Evolutionary conservation across 2,329 filamentous ascomycete genomes (phyloP).

Genomic region (Pseudovirgaria hyperparasitica): DNA sequence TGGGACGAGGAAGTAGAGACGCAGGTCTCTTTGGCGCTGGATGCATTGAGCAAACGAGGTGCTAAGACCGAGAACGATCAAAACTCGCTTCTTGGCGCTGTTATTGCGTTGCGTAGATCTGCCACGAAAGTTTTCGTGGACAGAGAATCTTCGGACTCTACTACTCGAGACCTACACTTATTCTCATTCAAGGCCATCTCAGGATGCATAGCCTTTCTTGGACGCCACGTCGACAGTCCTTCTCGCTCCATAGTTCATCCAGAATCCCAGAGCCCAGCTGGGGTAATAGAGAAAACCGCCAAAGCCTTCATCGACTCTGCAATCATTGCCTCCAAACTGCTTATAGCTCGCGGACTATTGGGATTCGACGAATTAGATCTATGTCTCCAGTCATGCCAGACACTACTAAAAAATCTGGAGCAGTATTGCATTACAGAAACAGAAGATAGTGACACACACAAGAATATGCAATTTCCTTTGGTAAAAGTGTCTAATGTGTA

Average conservation of each 20-base stretch:
- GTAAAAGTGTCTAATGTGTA: constrained; percentile 62
- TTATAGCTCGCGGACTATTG: too few relatives aligned
- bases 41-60: not conserved
- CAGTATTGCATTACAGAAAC: too few relatives aligned
- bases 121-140: constrained; percentile 14
- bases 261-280: too few relatives aligned
- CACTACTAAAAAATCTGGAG: too few relatives aligned
- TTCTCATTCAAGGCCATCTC: constrained; percentile 10
- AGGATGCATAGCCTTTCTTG: constrained; percentile 18
- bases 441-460: too few relatives aligned
- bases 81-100: too few relatives aligned
- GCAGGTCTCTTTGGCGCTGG: not conserved
- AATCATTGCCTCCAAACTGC: constrained; percentile 18
- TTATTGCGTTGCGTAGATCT: constrained; percentile 18
- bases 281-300: constrained; percentile 14
- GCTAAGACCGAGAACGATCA: not conserved
- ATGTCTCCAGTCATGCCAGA: too few relatives aligned
- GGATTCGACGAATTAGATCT: too few relatives aligned
- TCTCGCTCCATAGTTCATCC: too few relatives aligned
- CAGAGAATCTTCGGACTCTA: constrained; percentile 5
- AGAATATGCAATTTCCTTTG: constrained; percentile 20
- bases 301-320: constrained; percentile 24
- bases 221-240: constrained; percentile 17
- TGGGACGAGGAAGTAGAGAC: not conserved
- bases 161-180: not conserved